Evolutionary conservation across 2,329 filamentous ascomycete species (phyloP).

Genomic region (Neocatenulostroma microsporum): DNA sequence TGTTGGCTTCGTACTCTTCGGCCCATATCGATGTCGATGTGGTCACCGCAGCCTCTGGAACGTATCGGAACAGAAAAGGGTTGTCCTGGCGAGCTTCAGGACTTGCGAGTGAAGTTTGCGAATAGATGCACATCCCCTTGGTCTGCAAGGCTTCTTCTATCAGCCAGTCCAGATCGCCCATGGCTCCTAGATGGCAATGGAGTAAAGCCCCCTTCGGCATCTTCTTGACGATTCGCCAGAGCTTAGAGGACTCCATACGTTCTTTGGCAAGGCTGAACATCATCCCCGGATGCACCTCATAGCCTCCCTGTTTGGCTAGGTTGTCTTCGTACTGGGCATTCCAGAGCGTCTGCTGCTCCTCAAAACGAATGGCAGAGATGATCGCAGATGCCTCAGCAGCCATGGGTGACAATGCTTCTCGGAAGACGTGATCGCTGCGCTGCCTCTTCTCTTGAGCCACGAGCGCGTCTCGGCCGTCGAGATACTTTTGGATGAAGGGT

Average conservation of each 20-base stretch:
- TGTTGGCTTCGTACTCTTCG: slow-evolving; percentile 51
- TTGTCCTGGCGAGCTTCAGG: slow-evolving; percentile 48
- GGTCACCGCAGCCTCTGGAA: slow-evolving; percentile 29
- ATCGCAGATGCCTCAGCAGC: slow-evolving; percentile 71
- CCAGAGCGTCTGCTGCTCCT: slow-evolving; percentile 72
- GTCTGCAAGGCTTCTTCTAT: slow-evolving; percentile 63
- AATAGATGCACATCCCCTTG: slow-evolving; percentile 64
- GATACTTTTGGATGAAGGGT: slow-evolving; percentile 74
- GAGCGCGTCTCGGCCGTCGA: slow-evolving; percentile 65
- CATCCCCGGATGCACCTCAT: slow-evolving; percentile 73
- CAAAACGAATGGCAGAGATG: slow-evolving; percentile 67
- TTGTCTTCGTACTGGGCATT: slow-evolving; percentile 63
- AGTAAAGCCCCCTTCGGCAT: slow-evolving; percentile 86
- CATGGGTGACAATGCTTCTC: slow-evolving; percentile 67
- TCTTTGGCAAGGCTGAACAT: slow-evolving; percentile 83
- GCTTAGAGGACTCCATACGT: slow-evolving; percentile 73
- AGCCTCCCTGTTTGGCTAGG: slow-evolving; percentile 53
- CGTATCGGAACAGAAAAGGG: slow-evolving; percentile 49
- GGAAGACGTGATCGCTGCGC: slow-evolving; percentile 68
- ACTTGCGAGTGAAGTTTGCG: slow-evolving; percentile 50
- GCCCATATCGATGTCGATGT: slow-evolving; percentile 55
- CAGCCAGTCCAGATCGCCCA: slow-evolving; percentile 79
- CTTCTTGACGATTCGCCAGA: slow-evolving; percentile 74
- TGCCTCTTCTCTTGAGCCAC: slow-evolving; percentile 74
- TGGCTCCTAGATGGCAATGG: slow-evolving; percentile 84